Conservation (phyloP, 169 alveolate genomes). For the Neospora caninum region DNA sequence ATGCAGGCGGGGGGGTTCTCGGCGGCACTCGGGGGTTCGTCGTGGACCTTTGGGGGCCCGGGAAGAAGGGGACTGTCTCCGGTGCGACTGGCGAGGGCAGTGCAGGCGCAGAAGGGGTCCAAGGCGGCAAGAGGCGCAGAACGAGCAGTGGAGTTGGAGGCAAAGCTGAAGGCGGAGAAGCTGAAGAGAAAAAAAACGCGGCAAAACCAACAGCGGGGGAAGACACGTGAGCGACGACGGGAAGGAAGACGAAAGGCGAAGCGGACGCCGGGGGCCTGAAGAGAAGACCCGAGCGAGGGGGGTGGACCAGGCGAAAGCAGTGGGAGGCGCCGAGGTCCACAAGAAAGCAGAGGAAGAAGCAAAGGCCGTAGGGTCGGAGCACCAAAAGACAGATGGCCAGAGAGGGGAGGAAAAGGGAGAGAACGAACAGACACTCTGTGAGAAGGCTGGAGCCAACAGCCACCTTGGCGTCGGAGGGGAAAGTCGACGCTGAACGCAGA, state of each 20-base stretch:
- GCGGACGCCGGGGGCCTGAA: background rate
- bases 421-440: no score
- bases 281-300: background rate
- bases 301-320: background rate
- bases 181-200: background rate
- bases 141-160: background rate
- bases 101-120: no score
- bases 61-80: background rate
- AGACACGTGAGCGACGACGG: background rate
- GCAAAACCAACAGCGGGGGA: background rate
- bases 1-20: conserved; percentile 51
- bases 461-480: no score
- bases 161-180: background rate
- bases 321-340: background rate
- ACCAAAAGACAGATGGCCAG: no score
- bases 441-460: no score
- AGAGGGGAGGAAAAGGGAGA: no score
- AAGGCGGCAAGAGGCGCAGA: background rate
- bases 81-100: background rate
- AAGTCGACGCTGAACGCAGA: no score
- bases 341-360: background rate
- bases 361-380: no score
- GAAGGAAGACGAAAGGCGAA: background rate
- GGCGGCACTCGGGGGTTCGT: conserved; percentile 30
- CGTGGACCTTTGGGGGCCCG: conserved; percentile 15